Base-by-base conservation (phyloP, 331 rosid species). In the Erythrophleum ivorense region DNA sequence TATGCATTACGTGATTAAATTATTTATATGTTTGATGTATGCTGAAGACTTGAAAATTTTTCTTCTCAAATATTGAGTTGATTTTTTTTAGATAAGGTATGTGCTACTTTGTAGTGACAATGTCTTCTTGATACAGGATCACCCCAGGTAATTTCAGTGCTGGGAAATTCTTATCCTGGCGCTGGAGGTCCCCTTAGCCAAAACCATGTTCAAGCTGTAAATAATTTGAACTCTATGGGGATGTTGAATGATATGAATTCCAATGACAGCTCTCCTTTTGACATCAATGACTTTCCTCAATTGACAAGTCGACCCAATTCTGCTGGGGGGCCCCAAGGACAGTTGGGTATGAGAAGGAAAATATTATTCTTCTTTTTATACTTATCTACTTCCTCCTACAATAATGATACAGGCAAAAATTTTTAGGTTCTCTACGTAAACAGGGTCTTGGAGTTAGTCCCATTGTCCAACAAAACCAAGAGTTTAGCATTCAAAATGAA, bases 101-200 rank as follows among this genome's bases (percentile, higher is more conserved):
- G 29, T 24, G 41, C 41, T 38, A 11, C 38, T 15, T 59, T 59
- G 38, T 59, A 8, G 24, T 59, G 10, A 24, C 66, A 59, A 24
- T 24, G 18, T 24, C 24, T 90, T 87, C 54, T 86, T 62, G 81
- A 75, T 85, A 80, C 95, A 96, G 99, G 99, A 76, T 92, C 99
- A 79, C 94, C 93, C 0, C 99, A 96, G 86, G 93, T 92, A 53
- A 86, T 96, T 43, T 94, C 99, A 54, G 90, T 96, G 97, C 81
- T 92, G 63, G 91, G 98, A 72, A 96, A 84, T 89, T 92, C 99
- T 58, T 96, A 93, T 88, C 94, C 97, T 21, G 62, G 80, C 82
- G 90, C 91, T 70, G 99, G 98, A 75, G 99, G 97, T 68, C 95
- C 90, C 2, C 94, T 90, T 82, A 90, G 97, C 4, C 68, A 62